Base-by-base conservation (phyloP, 805 yeast genomes). In the Ogataea wickerhamii region DNA sequence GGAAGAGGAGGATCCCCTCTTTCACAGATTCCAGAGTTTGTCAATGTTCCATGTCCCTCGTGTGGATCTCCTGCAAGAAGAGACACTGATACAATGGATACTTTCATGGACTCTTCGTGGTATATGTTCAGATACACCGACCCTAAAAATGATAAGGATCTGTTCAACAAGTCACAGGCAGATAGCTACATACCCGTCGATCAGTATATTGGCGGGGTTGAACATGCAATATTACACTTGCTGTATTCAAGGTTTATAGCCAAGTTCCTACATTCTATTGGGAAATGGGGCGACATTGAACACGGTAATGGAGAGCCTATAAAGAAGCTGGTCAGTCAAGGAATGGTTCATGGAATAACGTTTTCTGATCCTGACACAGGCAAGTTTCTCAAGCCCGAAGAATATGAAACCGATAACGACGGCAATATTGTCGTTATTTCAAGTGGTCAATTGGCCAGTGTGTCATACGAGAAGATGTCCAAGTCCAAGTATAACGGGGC, bases 81-180 rank as follows among this genome's bases (percentile, higher is more conserved):
- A 52, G 98, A 93, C 48, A 87, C 98, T 0, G 98, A 93, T 55
- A 93, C 98, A 0, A 91, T 93, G 98, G 98, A 93, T 56, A 93
- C 98, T 0, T 93, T 93, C 55, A 91, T 93, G 78, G 98, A 93
- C 62, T 85, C 95, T 13, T 88, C 97, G 3, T 93, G 98, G 98
- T 93, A 93, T 61, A 86, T 75, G 60, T 81, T 93, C 66, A 73
- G 98, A 42, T 89, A 77, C 52, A 62, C 81, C 2, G 98, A 93
- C 57, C 68, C 95, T 0, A 63, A 77, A 22, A 91, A 93, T 58
- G 44, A 52, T 0, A 33, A 50, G 0, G 47, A 55, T 28, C 84
- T 87, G 1, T 87, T 91, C 52, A 63, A 53, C 20, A 61, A 58
- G 41, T 69, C 69, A 8, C 60, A 57, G 17, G 86, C 82, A 0